Percentiles rank a stretch among this genome's conserved stretches.
Conservation (phyloP, 164 flowering plant species). For the Platanus orientalis region DNA sequence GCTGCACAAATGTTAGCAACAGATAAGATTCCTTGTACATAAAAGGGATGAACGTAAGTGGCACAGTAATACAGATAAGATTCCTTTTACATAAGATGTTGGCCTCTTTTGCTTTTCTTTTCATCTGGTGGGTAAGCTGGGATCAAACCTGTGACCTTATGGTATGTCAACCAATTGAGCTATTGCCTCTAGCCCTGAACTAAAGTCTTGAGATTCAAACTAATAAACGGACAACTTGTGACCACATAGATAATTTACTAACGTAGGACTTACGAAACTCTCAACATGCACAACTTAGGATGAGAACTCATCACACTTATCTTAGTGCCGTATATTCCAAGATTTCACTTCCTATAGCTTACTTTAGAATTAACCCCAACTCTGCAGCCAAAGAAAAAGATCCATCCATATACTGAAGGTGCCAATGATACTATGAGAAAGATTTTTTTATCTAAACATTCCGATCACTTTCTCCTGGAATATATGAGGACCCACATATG, state of each 20-base stretch:
- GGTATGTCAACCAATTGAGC: background rate
- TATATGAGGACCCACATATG: background rate
- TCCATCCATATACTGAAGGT: too few relatives aligned
- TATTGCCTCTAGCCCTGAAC: background rate
- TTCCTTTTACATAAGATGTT: background rate
- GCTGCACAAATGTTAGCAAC: conserved; percentile 40
- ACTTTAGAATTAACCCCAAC: too few relatives aligned
- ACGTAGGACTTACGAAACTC: too few relatives aligned
- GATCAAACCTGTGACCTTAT: background rate
- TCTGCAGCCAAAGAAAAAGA: too few relatives aligned
- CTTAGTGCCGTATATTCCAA: too few relatives aligned
- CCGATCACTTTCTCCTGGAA: background rate
- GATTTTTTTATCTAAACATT: background rate
- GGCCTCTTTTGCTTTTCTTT: too few relatives aligned
- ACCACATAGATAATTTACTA: too few relatives aligned
- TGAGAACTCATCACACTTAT: too few relatives aligned
- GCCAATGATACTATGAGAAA: background rate
- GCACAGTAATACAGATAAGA: background rate
- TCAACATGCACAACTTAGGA: too few relatives aligned
- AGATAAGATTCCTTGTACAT: background rate
- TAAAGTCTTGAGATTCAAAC: too few relatives aligned
- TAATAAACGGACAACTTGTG: too few relatives aligned
- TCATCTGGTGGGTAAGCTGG: background rate
- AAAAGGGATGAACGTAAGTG: background rate
- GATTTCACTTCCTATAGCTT: too few relatives aligned